Evolutionary conservation across 176 grass and related monocot genomes (phyloP), one percentile per base, ranked within the genome.

Genomic region (Saccharum officinarum): DNA sequence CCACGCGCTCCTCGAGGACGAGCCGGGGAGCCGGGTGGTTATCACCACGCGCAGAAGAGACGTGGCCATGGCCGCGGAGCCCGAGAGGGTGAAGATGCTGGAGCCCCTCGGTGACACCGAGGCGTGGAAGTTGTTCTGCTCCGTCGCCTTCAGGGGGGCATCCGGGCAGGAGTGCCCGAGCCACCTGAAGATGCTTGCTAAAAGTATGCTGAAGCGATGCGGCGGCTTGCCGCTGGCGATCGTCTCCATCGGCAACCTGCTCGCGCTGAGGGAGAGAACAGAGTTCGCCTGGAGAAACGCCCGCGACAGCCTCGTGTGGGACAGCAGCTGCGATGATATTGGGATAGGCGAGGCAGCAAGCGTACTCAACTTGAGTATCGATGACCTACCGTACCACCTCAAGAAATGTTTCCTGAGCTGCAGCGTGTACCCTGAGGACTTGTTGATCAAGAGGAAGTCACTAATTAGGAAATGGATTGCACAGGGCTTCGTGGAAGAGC

Each of bases 151-250:
- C 28, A 25, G 60, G 25, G 50, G 33, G 6, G 20, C 62, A 15
- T 14, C 12, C 0, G 38, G 6, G 8, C 28, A 8, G 10, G 20
- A 47, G 26, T 79, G 40, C 70, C 85, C 75, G 2, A n/a, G n/a
- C n/a, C n/a, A 34, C 16, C 18, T 86, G 8, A 18, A 41, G 14
- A 15, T 25, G 78, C 65, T 71, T 20, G 55, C 55, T 4, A 0
- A 5, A 28, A 59, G 68, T 34, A 85, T 92, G 31, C 26, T 92
- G 1, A 10, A 38, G 7, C 73, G 79, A 66, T 92, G 90, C 14
- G 5, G 67, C 31, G 90, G 90, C 38, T 46, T 87, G 82, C 90
- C 90, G 6, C 65, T 92, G 44, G 85, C 81, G 2, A 92, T 92
- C 46, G 82, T 88, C 7, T 64, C 88, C 15, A 1, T 90, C 1